Evolutionary conservation across 192 early-diverging fungal genomes (phyloP).

Genomic region (Backusella sp.): DNA sequence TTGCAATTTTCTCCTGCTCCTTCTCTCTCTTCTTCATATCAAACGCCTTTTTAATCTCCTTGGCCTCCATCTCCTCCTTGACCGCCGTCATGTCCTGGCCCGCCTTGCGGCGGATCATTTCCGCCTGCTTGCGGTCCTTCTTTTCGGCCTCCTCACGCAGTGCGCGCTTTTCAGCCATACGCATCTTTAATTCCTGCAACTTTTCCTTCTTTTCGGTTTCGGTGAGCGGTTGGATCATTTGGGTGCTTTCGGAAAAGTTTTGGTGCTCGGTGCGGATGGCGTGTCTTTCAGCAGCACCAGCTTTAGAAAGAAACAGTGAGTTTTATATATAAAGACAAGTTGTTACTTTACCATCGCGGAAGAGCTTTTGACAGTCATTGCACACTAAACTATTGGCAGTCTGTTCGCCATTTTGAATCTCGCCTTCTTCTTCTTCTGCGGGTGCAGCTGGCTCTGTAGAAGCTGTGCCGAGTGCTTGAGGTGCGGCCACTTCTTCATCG

Average conservation of each 20-base stretch:
- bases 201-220: constrained; percentile 78
- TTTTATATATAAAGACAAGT: too few species aligned
- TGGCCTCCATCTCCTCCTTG: constrained; percentile 66
- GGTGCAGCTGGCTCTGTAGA: constrained; percentile 14
- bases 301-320: constrained; percentile 33
- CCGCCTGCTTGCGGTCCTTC: constrained; percentile 67
- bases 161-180: constrained; percentile 65
- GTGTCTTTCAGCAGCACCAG: constrained; percentile 71
- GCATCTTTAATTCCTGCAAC: constrained; percentile 63
- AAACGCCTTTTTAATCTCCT: constrained; percentile 72
- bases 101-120: constrained; percentile 71
- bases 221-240: constrained; percentile 75
- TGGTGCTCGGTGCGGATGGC: constrained; percentile 69
- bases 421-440: constrained; percentile 34
- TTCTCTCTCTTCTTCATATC: constrained; percentile 75
- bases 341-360: constrained; percentile 67
- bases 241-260: constrained; percentile 76
- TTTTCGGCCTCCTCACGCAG: constrained; percentile 55
- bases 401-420: constrained; percentile 67
- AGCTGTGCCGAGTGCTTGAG: constrained; percentile 38
- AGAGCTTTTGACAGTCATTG: constrained; percentile 79
- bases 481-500: constrained; percentile 39
- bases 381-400: constrained; percentile 80
- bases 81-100: constrained; percentile 70
- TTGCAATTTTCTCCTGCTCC: constrained; percentile 72